Percentiles rank a stretch among this genome's conserved stretches.
Evolutionary conservation across 352 stramenopile genomes (phyloP).

Genomic region (Peronospora destructor): DNA sequence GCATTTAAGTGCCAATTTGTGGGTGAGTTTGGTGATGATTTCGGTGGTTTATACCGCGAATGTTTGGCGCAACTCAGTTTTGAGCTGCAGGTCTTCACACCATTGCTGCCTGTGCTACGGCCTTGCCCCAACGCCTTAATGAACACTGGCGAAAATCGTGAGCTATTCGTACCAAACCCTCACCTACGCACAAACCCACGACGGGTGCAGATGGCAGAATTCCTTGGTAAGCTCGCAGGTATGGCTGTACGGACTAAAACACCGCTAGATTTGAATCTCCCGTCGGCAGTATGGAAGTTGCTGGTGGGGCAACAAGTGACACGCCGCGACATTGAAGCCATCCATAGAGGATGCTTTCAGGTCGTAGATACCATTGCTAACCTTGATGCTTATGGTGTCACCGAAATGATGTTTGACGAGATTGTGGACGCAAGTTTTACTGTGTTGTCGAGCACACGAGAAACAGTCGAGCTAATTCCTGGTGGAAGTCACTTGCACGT

Average conservation of each 20-base stretch:
- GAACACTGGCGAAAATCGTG: slow-evolving; percentile 82
- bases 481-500: slow-evolving; percentile 76
- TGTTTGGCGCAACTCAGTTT: slow-evolving; percentile 84
- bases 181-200: slow-evolving; percentile 43
- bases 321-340: slow-evolving; percentile 75
- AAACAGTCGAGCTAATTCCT: slow-evolving; percentile 75
- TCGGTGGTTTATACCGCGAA: slow-evolving; percentile 86
- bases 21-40: slow-evolving; percentile 87
- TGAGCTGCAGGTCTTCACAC: slow-evolving; percentile 71
- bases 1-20: slow-evolving; percentile 90
- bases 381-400: slow-evolving; percentile 71
- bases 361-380: slow-evolving; percentile 87
- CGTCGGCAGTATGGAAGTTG: slow-evolving; percentile 90
- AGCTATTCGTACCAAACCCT: slow-evolving; percentile 78
- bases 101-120: slow-evolving; percentile 73
- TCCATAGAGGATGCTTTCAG: slow-evolving; percentile 82
- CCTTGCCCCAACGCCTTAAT: slow-evolving; percentile 85
- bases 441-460: slow-evolving; percentile 71
- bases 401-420: slow-evolving; percentile 83
- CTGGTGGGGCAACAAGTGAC: slow-evolving; percentile 75
- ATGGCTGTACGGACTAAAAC: slow-evolving; percentile 91
- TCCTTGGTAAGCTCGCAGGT: slow-evolving; percentile 92
- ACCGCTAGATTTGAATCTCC: slow-evolving; percentile 88
- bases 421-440: slow-evolving; percentile 89
- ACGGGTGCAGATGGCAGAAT: slow-evolving; percentile 87